Percentiles rank a stretch among this genome's conserved stretches.
Evolutionary conservation across 1,139 yeast genomes (phyloP).

Genomic region (Taphrina flavorubra): DNA sequence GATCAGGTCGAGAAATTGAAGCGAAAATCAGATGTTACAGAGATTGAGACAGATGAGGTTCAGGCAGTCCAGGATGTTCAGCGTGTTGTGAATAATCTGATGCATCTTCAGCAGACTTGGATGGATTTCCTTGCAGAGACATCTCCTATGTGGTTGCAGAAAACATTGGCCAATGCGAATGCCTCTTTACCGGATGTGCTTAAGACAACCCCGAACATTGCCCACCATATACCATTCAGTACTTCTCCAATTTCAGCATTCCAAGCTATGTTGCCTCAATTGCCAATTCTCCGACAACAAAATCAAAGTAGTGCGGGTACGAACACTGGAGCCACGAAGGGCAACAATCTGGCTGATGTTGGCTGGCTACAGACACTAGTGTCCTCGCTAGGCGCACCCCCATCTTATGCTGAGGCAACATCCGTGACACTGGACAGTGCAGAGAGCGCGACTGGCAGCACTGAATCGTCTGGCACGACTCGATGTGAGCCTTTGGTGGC

Average conservation of each 20-base stretch:
- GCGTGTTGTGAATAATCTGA: slow-evolving; percentile 8
- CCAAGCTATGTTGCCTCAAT: slow-evolving; percentile 32
- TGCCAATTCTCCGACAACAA: neutral
- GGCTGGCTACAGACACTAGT: slow-evolving; percentile 29
- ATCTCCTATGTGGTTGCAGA: slow-evolving; percentile 30
- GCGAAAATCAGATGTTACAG: neutral
- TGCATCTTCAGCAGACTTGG: slow-evolving; percentile 32
- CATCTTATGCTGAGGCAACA: slow-evolving; percentile 34
- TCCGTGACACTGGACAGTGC: neutral
- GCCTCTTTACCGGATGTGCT: slow-evolving; percentile 27
- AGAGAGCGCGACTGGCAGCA: neutral
- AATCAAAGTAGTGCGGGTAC: neutral
- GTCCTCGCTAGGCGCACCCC: slow-evolving; percentile 30
- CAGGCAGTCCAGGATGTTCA: slow-evolving; percentile 11
- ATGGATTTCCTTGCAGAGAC: slow-evolving; percentile 29
- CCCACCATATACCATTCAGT: slow-evolving; percentile 13
- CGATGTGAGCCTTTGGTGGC: neutral
- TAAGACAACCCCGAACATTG: slow-evolving; percentile 5
- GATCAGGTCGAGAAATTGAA: neutral
- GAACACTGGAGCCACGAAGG: neutral
- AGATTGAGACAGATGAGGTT: neutral
- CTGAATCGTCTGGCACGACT: neutral
- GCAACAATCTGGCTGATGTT: slow-evolving; percentile 9
- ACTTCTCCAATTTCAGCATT: slow-evolving; percentile 20
- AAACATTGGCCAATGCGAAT: slow-evolving; percentile 22